Evolutionary conservation across 1,139 yeast genomes (phyloP).

Genomic region (Lodderomyces jiufengensis): DNA sequence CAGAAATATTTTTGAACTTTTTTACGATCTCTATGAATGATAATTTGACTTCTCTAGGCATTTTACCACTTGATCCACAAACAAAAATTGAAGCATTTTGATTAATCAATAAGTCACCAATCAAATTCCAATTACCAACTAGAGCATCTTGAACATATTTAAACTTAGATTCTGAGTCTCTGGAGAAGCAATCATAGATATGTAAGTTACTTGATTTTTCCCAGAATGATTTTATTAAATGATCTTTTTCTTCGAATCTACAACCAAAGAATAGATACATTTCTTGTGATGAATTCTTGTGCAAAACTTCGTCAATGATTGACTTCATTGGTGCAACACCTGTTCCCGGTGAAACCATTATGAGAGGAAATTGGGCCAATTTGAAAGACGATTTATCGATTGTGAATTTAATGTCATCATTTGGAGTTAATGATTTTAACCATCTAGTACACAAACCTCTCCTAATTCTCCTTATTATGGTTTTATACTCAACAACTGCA

Average conservation of each 20-base stretch:
- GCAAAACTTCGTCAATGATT: slow-evolving; percentile 39
- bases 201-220: slow-evolving; percentile 29
- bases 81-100: slow-evolving; percentile 61
- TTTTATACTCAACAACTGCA: slow-evolving; percentile 84
- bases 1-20: slow-evolving; percentile 35
- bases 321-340: slow-evolving; percentile 90
- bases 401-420: slow-evolving; percentile 53
- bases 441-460: slow-evolving; percentile 83
- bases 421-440: slow-evolving; percentile 48
- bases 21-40: slow-evolving; percentile 64
- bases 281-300: slow-evolving; percentile 18
- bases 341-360: slow-evolving; percentile 86
- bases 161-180: slow-evolving; percentile 40
- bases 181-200: slow-evolving; percentile 58
- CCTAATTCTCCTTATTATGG: slow-evolving; percentile 72
- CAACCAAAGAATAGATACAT: slow-evolving; percentile 72
- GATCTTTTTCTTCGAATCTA: slow-evolving; percentile 65
- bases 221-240: slow-evolving; percentile 60
- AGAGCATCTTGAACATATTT: slow-evolving; percentile 75
- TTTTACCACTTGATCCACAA: slow-evolving; percentile 91
- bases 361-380: slow-evolving; percentile 51
- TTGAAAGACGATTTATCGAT: slow-evolving; percentile 49
- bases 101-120: slow-evolving; percentile 54
- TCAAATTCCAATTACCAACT: slow-evolving; percentile 42
- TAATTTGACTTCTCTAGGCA: slow-evolving; percentile 87